Evolutionary conservation across 1,139 yeast genomes (phyloP).

Genomic region (Hemisphaericaspora xylofermentans): DNA sequence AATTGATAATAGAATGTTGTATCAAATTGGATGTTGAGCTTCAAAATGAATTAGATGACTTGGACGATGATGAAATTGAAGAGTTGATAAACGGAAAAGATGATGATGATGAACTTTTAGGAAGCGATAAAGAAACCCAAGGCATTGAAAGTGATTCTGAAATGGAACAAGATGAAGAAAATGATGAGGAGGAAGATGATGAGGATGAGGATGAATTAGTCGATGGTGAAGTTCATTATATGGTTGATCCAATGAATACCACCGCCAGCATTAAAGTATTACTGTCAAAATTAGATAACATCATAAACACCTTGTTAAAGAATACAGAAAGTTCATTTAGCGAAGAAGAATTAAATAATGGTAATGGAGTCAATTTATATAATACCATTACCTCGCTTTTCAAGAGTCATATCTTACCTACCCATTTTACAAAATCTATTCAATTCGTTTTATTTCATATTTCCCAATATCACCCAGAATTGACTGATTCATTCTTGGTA

Average conservation of each 20-base stretch:
- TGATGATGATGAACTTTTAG: constrained; percentile 32
- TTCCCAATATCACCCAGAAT: constrained; percentile 78
- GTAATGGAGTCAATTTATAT: constrained; percentile 72
- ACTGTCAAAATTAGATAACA: constrained; percentile 67
- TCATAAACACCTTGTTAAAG: constrained; percentile 55
- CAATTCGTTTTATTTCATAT: constrained; percentile 83
- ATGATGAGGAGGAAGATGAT: constrained; percentile 16
- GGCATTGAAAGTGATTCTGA: constrained; percentile 26
- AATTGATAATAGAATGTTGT: constrained; percentile 70
- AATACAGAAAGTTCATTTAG: constrained; percentile 53
- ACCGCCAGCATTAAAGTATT: constrained; percentile 55
- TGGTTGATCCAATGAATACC: constrained; percentile 40
- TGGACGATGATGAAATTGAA: constrained; percentile 73
- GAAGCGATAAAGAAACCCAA: constrained; percentile 12
- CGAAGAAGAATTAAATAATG: constrained; percentile 50
- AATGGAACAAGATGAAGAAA: constrained; percentile 28
- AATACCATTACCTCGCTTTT: constrained; percentile 75
- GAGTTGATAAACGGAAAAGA: constrained; percentile 58
- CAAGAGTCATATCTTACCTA: constrained; percentile 80
- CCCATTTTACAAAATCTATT: constrained; percentile 87
- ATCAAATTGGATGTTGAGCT: constrained; percentile 92
- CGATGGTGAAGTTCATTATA: constrained; percentile 42
- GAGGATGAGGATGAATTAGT: constrained; percentile 26
- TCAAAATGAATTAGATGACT: constrained; percentile 82
- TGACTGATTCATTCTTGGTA: constrained; percentile 83